These are phyloP conservation scores for Globisporangium abappressorium DNA, from an alignment of 352 stramenopile genomes.

Conservation along the genomic window DNA sequence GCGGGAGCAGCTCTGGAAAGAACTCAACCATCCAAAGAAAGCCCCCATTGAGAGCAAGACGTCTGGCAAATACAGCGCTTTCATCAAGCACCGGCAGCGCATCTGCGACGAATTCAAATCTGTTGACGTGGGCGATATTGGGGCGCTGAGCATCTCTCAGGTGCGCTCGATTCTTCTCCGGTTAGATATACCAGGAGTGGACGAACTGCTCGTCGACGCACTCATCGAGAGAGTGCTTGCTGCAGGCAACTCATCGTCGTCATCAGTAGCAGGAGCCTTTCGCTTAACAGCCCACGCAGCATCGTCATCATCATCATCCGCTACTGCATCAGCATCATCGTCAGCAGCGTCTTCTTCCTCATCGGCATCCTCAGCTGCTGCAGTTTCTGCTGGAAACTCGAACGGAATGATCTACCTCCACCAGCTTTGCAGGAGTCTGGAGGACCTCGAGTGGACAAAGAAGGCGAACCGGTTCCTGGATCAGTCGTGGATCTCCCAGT, in stretches of 20 bases:
- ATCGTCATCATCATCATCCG: background rate
- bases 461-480: slow-evolving; percentile 79
- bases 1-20: slow-evolving; percentile 69
- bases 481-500: slow-evolving; percentile 74
- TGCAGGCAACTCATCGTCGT: slow-evolving; percentile 11
- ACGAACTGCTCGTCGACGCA: slow-evolving; percentile 42
- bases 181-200: slow-evolving; percentile 48
- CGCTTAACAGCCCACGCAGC: background rate
- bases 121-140: slow-evolving; percentile 32
- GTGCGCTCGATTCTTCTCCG: slow-evolving; percentile 42
- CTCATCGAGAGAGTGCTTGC: slow-evolving; percentile 39
- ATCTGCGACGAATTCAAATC: slow-evolving; percentile 69
- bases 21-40: slow-evolving; percentile 47
- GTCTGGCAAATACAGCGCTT: slow-evolving; percentile 33
- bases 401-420: slow-evolving; percentile 34
- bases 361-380: background rate
- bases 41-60: slow-evolving; percentile 25
- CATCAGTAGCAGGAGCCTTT: background rate
- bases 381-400: background rate
- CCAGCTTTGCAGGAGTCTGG: slow-evolving; percentile 49
- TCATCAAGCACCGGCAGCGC: slow-evolving; percentile 50
- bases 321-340: background rate
- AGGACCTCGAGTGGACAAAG: slow-evolving; percentile 64
- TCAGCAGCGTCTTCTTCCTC: background rate
- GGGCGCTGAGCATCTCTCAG: slow-evolving; percentile 36